Evolutionary conservation across 1,284 basidiomycete genomes (phyloP).

Genomic region (Pascua guehoae): DNA sequence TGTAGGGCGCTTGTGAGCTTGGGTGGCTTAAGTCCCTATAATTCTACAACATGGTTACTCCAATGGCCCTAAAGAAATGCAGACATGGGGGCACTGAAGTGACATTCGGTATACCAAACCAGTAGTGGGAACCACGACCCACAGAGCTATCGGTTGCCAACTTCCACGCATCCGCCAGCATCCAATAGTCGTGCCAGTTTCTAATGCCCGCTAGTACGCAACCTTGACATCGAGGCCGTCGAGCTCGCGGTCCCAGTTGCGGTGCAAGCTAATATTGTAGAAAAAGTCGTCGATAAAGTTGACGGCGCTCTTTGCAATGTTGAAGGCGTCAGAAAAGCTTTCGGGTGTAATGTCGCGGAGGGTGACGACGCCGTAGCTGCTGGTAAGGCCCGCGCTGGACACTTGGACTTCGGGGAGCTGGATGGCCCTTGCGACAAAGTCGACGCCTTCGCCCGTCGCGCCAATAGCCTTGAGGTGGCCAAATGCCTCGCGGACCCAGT

Average conservation of each 20-base stretch:
- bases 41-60: no score
- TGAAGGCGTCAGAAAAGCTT: background rate
- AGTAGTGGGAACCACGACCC: no score
- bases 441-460: slow-evolving; percentile 57
- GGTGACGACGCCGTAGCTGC: slow-evolving; percentile 2
- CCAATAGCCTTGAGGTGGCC: slow-evolving; percentile 73
- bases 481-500: slow-evolving; percentile 73
- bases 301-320: background rate
- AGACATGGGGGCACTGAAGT: no score
- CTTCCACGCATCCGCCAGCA: no score
- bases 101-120: no score
- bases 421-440: background rate
- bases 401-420: background rate
- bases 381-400: background rate
- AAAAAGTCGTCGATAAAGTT: background rate
- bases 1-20: no score
- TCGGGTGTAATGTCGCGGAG: background rate
- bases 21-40: no score
- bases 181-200: no score
- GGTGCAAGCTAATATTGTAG: background rate
- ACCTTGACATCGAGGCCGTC: background rate
- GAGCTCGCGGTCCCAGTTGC: slow-evolving; percentile 3
- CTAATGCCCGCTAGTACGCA: background rate
- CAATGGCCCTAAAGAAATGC: no score
- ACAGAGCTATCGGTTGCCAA: no score